Evolutionary conservation across 805 yeast species (phyloP).

Genomic region (Metschnikowia borealis): DNA sequence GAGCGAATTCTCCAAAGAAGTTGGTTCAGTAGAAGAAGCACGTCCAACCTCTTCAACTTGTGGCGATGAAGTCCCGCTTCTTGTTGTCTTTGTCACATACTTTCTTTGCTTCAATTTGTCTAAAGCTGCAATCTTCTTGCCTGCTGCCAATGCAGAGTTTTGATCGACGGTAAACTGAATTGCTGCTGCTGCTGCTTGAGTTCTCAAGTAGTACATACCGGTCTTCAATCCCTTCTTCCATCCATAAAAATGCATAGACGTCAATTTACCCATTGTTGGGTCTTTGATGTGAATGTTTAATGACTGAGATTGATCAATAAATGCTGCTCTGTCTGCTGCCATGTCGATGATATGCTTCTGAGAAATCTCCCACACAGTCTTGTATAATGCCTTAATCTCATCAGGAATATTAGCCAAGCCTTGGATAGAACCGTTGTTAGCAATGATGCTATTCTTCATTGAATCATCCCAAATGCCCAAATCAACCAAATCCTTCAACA

Average conservation of each 20-base stretch:
- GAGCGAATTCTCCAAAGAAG: conserved; percentile 44
- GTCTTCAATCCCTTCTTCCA: conserved; percentile 98
- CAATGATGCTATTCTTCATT: conserved; percentile 54
- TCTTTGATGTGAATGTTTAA: conserved; percentile 82
- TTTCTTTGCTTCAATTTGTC: conserved; percentile 39
- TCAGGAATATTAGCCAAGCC: conserved; percentile 51
- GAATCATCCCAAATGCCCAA: conserved; percentile 55
- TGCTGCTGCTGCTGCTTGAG: conserved; percentile 96
- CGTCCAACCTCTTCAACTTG: conserved; percentile 16
- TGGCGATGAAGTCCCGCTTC: conserved; percentile 22
- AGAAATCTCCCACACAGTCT: conserved; percentile 60
- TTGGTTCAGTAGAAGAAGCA: conserved; percentile 37
- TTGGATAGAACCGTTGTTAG: conserved; percentile 58
- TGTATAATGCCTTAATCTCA: conserved; percentile 51
- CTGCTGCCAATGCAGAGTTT: conserved; percentile 36
- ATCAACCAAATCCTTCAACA: conserved; percentile 54
- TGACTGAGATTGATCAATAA: conserved; percentile 88
- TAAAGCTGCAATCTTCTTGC: conserved; percentile 34
- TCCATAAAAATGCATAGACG: conserved; percentile 97
- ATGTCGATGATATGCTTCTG: conserved; percentile 54
- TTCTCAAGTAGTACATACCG: conserved; percentile 96
- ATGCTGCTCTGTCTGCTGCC: conserved; percentile 75
- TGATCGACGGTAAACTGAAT: conserved; percentile 72
- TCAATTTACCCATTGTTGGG: conserved; percentile 95
- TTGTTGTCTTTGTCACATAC: conserved; percentile 25